Conservation (phyloP, 257 asterid genomes). For the Linaria vulgaris region DNA sequence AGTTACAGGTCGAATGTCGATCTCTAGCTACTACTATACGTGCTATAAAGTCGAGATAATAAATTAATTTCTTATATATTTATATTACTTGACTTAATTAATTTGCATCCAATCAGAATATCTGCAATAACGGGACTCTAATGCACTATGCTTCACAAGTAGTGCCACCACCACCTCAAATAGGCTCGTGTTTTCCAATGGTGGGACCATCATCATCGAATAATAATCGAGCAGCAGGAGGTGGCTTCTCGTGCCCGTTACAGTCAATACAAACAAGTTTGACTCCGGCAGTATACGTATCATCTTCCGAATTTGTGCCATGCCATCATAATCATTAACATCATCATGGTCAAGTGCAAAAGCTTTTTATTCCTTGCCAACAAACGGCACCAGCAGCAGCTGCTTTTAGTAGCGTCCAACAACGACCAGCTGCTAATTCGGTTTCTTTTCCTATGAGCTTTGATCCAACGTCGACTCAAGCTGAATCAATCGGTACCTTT, state of each 20-base stretch:
- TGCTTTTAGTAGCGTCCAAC: too few relatives aligned
- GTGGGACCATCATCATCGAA: neutral
- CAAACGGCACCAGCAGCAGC: neutral
- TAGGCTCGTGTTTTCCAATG: neutral
- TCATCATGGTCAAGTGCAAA: neutral
- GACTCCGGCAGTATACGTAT: neutral
- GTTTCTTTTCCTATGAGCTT: too few relatives aligned
- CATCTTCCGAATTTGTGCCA: neutral
- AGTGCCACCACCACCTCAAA: neutral
- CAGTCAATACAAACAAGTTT: neutral
- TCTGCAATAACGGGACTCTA: neutral
- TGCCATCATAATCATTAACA: neutral
- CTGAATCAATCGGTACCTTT: too few relatives aligned
- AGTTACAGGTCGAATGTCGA: neutral
- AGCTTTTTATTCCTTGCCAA: neutral
- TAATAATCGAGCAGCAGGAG: neutral
- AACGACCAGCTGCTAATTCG: too few relatives aligned
- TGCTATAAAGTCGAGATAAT: neutral
- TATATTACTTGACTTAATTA: too few relatives aligned
- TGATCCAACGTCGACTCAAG: too few relatives aligned
- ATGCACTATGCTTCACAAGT: neutral
- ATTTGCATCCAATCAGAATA: neutral
- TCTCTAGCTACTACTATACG: too few relatives aligned
- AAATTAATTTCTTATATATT: neutral
- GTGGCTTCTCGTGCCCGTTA: neutral